Conservation (phyloP, 495 filamentous ascomycete genomes). For the Xylaria palmicola region DNA sequence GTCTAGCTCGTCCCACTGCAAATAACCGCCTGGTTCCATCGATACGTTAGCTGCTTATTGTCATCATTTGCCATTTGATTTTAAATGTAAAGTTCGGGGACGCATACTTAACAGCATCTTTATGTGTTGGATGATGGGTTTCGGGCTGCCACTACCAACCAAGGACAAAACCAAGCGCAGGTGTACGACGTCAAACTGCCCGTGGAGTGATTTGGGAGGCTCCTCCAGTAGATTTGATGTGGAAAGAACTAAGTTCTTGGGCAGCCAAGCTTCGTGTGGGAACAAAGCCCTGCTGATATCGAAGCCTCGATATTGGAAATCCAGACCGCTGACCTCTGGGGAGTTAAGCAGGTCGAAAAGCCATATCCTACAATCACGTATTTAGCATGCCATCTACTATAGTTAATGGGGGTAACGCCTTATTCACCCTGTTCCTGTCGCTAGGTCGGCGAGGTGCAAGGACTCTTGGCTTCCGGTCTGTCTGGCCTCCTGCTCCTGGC, state of each 20-base stretch:
- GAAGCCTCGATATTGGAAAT: slow-evolving; percentile 3
- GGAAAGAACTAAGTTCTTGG: not conserved
- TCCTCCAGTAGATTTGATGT: slow-evolving; percentile 5
- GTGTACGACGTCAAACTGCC: slow-evolving; percentile 10
- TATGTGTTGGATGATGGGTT: not conserved
- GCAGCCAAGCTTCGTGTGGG: slow-evolving; percentile 5
- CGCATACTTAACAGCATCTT: slow-evolving; percentile 9
- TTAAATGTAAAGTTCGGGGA: not conserved
- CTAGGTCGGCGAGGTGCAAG: not conserved
- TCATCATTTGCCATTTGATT: too few relatives aligned
- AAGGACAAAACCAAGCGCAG: slow-evolving; percentile 1
- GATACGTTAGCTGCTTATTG: not conserved
- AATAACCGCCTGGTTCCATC: slow-evolving; percentile 8
- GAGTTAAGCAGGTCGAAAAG: slow-evolving; percentile 7
- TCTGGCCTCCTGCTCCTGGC: not conserved
- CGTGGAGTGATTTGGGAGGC: slow-evolving; percentile 3
- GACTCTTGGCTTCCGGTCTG: not conserved
- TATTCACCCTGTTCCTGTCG: slow-evolving; percentile 8
- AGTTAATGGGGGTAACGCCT: not conserved
- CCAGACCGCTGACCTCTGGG: not conserved
- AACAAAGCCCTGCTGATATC: slow-evolving; percentile 3
- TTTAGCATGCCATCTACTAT: not conserved
- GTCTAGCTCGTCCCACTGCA: slow-evolving; percentile 9
- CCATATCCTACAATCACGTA: not conserved
- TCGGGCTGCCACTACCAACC: not conserved